These are phyloP conservation scores for Heterobasidion occidentale DNA, from an alignment of 1,284 basidiomycete species.

Conservation along the genomic window DNA sequence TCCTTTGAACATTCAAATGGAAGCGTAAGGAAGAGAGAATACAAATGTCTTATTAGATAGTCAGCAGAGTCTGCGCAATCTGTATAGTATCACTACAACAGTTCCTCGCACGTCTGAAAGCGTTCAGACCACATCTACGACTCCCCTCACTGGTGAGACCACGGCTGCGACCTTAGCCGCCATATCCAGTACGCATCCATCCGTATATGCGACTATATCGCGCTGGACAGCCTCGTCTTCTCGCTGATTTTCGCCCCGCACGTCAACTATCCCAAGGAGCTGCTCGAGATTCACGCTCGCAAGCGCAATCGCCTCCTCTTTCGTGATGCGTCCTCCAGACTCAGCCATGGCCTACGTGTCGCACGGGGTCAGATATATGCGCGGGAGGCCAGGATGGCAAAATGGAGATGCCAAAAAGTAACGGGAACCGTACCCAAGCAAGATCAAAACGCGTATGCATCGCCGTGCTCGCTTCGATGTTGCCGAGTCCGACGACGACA, in stretches of 20 bases:
- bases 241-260: constrained; percentile 12
- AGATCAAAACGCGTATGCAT: constrained; percentile 24
- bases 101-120: too few species aligned
- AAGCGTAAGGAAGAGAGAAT: too few species aligned
- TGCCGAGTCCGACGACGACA: too few species aligned
- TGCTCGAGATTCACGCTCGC: constrained; percentile 42
- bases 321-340: constrained; percentile 30
- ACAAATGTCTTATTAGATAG: too few species aligned
- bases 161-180: constrained; percentile 33
- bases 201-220: constrained; percentile 47
- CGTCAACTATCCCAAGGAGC: constrained; percentile 33
- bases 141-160: constrained; percentile 20
- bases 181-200: constrained; percentile 31
- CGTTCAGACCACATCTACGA: constrained; percentile 24
- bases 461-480: too few species aligned
- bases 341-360: constrained; percentile 24
- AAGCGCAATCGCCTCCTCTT: constrained; percentile 35
- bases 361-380: constrained; percentile 2
- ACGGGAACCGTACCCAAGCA: constrained; percentile 32
- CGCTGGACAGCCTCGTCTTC: constrained; percentile 8
- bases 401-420: background rate
- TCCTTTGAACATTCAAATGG: constrained; percentile 14
- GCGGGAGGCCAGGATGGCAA: background rate
- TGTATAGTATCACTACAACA: too few species aligned
- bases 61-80: too few species aligned